phyloP scores from a whole-genome alignment of 768 basidiomycete species.

The Suillus tomentosus region DNA sequence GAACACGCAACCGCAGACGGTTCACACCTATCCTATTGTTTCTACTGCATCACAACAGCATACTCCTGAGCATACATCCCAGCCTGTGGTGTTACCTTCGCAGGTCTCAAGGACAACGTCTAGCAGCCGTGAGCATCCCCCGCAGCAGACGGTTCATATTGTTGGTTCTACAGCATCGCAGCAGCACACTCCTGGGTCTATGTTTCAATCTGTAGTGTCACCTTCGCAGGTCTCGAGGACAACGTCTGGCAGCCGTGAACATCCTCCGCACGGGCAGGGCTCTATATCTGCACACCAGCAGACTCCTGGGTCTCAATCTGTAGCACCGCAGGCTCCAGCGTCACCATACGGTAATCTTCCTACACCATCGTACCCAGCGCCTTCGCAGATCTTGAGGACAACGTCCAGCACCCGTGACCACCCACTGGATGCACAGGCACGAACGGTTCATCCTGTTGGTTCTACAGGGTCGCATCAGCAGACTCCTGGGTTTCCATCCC shows the following conservation, averaged over 20 bases:
- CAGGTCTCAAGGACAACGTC: conserved; percentile 26
- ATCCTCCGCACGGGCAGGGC: conserved; percentile 13
- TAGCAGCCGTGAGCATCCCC: conserved; percentile 24
- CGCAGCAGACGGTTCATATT: conserved; percentile 10
- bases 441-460: conserved; percentile 11
- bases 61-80: not conserved
- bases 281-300: conserved; percentile 21
- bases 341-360: conserved; percentile 13
- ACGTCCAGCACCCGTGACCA: conserved; percentile 25
- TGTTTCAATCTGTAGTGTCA: not conserved
- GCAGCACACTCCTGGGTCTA: conserved; percentile 13
- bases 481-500: not conserved
- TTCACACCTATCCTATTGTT: conserved; percentile 11
- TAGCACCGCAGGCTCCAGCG: not conserved
- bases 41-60: conserved; percentile 21
- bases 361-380: conserved; percentile 28
- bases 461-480: conserved; percentile 21
- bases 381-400: conserved; percentile 25
- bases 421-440: conserved; percentile 20
- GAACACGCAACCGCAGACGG: conserved; percentile 17
- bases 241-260: conserved; percentile 25
- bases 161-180: conserved; percentile 16
- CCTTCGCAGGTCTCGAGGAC: conserved; percentile 22
- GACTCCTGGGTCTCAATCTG: not conserved
- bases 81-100: conserved; percentile 11